Evolutionary conservation across 805 yeast genomes (phyloP), one percentile per base, ranked within the genome.

Genomic region (Kodamaea sagamina): DNA sequence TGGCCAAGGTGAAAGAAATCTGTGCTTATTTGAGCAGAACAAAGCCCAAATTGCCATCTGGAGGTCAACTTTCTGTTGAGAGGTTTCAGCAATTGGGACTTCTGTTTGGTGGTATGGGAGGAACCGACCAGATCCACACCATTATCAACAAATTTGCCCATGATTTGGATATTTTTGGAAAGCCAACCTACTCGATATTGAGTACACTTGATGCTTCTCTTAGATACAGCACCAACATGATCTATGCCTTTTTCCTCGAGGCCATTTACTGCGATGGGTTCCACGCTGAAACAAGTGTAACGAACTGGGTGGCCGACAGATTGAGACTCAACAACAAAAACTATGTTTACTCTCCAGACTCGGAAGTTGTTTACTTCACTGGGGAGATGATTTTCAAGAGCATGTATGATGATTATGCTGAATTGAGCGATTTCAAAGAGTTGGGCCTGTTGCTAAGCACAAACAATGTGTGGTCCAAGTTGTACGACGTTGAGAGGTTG

Each of bases 181-280:
- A 51, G 17, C 70, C 77, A 4, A 60, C 77, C 3, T 72, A 70
- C 46, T 54, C 48, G 12, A 61, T 71, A 1, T 60, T 76, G 43
- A 48, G 41, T 17, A 34, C 48, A 2, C 46, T 77, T 9, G 69
- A 72, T 47, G 55, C 55, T 35, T 49, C 43, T 17, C 54, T 63
- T 6, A 60, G 72, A 1, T 80, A 78, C 52, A 84, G 79, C 45
- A 72, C 83, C 3, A 79, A 79, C 48, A 59, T 75, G 22, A 51
- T 80, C 12, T 79, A 79, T 51, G 78, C 79, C 2, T 61, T 81
- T 31, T 71, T 78, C 49, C 83, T 78, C 53, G 84, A 79, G 48
- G 78, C 82, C 4, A 78, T 80, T 11, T 79, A 79, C 55, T 63
- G 75, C 46, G 79, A 77, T 49, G 75, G 78, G 0, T 47, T 47